Base-by-base conservation (phyloP, 495 filamentous ascomycete genomes). In the Chlorociboria aeruginascens region DNA sequence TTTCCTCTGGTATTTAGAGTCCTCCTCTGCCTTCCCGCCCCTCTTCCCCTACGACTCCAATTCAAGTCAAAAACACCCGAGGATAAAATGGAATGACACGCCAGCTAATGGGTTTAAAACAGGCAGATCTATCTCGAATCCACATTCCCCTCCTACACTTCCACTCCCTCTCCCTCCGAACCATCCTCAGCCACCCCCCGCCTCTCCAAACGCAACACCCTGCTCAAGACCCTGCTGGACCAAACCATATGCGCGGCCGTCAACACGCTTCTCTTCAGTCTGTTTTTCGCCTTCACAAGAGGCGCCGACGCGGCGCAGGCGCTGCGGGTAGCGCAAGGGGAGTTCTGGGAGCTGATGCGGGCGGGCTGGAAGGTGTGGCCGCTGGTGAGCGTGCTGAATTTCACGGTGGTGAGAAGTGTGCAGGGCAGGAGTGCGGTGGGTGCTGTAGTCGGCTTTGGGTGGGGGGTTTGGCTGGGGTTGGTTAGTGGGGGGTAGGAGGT, bases 341-440 rank as follows among this genome's bases (percentile, higher is more conserved):
- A 89, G 61, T 87, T 89, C 44, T 75, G 70, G 60, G 72, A 75
- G 0, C 68, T 98, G 42, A 75, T 87, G 51, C 59, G 70, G 43
- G 88, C 89, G 0, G 80, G 87, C 1, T 76, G 82, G 58, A 87
- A 82, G 63, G 74, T 95, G 34, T 89, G 92, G 78, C 92, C 92
- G 2, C 40, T 80, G n/a, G 83, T 96, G 7, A 85, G 82, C 43
- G 40, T 84, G 17, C 56, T 92, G 16, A 85, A 88, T 63, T 96
- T 86, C 62, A 77, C 81, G 0, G 72, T 93, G 39, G 69, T 98
- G 17, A 65, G 62, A 58, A 86, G 81, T 6, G 77, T 92, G 11
- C 76, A 92, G 55, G 70, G 72, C 32, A 69, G 90, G 51, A 80
- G 85, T 39, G 67, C 96, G 28, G 77, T 89, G 63, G 88, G 83